Evolutionary conservation across 129 eudicot genomes (phyloP).

Genomic region (Heracleum sosnowskyi): DNA sequence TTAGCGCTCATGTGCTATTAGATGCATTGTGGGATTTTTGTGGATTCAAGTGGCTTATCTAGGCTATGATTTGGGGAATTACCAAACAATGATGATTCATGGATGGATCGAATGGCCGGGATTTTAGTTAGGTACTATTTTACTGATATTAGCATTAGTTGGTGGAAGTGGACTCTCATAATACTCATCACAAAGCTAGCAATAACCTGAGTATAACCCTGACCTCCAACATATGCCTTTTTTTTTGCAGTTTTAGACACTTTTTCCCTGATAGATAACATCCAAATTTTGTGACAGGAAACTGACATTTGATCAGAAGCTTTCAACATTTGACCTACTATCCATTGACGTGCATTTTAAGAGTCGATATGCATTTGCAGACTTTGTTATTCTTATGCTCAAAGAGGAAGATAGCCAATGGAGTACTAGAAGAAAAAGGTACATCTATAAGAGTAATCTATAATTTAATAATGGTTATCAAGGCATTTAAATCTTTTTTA

Average conservation of each 20-base stretch:
- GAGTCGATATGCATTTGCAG: constrained; percentile 3
- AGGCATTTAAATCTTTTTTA: too few relatives aligned
- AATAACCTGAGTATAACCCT: too few relatives aligned
- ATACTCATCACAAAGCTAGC: constrained; percentile 8
- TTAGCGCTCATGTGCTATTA: constrained; percentile 2
- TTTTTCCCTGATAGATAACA: not conserved
- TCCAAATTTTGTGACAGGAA: constrained; percentile 5
- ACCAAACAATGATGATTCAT: constrained; percentile 1
- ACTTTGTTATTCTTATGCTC: too few relatives aligned
- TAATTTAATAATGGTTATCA: too few relatives aligned
- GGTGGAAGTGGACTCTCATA: constrained; percentile 11
- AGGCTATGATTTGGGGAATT: constrained; percentile 10
- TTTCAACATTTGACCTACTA: constrained; percentile 8
- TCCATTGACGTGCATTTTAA: constrained; percentile 6
- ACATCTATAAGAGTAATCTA: too few relatives aligned
- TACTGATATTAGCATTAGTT: too few relatives aligned
- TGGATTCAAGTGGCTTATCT: constrained; percentile 12
- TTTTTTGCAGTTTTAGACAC: too few relatives aligned
- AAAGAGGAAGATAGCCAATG: not conserved
- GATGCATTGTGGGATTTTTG: not conserved
- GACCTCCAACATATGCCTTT: too few relatives aligned
- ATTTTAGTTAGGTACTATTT: not conserved
- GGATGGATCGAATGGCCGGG: not conserved
- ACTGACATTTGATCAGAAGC: constrained; percentile 4
- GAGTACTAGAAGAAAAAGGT: too few relatives aligned